phyloP scores from a whole-genome alignment of 1,139 yeast species.

The Geotrichum carabidarum region DNA sequence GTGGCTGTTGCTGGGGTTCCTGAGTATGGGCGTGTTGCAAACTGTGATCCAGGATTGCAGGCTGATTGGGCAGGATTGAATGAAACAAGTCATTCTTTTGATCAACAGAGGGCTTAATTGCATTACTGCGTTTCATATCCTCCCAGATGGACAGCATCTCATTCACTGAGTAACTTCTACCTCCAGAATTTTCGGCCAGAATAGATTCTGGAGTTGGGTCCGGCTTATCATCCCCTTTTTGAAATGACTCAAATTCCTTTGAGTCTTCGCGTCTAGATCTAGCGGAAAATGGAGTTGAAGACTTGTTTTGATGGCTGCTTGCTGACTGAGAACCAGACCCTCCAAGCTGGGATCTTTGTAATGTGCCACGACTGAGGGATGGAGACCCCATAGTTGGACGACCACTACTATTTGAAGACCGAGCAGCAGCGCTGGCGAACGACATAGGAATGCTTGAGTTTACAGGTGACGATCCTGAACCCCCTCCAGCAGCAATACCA shows the following conservation, averaged over 20 bases:
- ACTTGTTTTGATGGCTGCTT: not conserved
- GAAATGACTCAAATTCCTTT: not conserved
- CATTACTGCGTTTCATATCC: conserved; percentile 39
- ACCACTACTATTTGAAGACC: conserved; percentile 12
- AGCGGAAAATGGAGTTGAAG: conserved; percentile 1
- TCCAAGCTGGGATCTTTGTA: conserved; percentile 8
- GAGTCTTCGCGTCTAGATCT: conserved; percentile 11
- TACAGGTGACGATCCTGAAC: conserved; percentile 10
- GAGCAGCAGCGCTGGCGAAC: conserved; percentile 21
- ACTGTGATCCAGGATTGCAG: conserved; percentile 19
- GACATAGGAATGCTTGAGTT: conserved; percentile 17
- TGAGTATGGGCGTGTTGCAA: conserved; percentile 4
- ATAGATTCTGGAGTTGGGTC: conserved; percentile 5
- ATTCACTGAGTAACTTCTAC: conserved; percentile 44
- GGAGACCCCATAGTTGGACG: conserved; percentile 12
- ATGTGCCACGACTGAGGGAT: conserved; percentile 1
- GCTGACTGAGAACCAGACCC: conserved; percentile 1
- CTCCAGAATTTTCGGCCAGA: conserved; percentile 23
- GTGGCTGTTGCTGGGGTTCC: conserved; percentile 10
- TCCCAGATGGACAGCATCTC: conserved; percentile 54
- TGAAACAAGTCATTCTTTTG: conserved; percentile 29
- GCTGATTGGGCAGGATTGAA: conserved; percentile 25
- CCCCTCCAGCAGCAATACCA: conserved; percentile 25
- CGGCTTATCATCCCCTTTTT: conserved; percentile 2
- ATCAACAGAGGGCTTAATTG: conserved; percentile 32